Evolutionary conservation across 768 basidiomycete species (phyloP).

Genomic region (Pleurotus salmoneostramineus): DNA sequence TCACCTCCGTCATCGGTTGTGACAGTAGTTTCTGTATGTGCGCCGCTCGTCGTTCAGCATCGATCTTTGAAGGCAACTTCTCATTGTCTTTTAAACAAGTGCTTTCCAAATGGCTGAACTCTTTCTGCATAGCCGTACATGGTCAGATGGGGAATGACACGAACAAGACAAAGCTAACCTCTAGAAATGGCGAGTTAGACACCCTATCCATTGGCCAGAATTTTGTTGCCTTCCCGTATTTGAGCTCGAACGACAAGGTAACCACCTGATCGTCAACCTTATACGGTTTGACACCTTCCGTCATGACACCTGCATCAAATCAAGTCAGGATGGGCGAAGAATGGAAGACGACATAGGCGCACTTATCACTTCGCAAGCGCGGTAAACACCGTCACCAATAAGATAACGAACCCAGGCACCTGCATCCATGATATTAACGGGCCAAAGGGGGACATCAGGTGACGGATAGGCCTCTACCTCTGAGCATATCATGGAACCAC

Average conservation of each 20-base stretch:
- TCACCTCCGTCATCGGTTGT: conserved; percentile 79
- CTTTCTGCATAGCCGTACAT: conserved; percentile 44
- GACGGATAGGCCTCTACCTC: conserved; percentile 42
- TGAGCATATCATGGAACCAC: conserved; percentile 84
- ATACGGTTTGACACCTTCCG: conserved; percentile 61
- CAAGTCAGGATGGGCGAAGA: conserved; percentile 4
- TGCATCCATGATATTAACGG: conserved; percentile 21
- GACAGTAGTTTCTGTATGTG: conserved; percentile 56
- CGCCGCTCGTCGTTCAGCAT: conserved; percentile 60
- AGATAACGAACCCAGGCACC: conserved; percentile 86
- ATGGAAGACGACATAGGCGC: conserved; percentile 22
- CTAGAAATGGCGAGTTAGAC: conserved; percentile 65
- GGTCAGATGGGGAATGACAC: background rate
- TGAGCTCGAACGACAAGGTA: conserved; percentile 68
- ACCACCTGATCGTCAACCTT: conserved; percentile 61
- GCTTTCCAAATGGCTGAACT: conserved; percentile 60
- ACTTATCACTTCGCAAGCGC: conserved; percentile 81
- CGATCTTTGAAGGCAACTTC: conserved; percentile 63
- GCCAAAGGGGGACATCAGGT: conserved; percentile 2
- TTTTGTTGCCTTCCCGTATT: conserved; percentile 65
- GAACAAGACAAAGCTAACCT: conserved; percentile 40
- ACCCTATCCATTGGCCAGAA: conserved; percentile 80
- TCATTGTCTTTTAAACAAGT: conserved; percentile 46
- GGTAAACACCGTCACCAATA: conserved; percentile 76
- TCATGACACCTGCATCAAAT: conserved; percentile 37